Conservation (phyloP, 1,284 basidiomycete genomes). For the Ustilago vetiveriae region DNA sequence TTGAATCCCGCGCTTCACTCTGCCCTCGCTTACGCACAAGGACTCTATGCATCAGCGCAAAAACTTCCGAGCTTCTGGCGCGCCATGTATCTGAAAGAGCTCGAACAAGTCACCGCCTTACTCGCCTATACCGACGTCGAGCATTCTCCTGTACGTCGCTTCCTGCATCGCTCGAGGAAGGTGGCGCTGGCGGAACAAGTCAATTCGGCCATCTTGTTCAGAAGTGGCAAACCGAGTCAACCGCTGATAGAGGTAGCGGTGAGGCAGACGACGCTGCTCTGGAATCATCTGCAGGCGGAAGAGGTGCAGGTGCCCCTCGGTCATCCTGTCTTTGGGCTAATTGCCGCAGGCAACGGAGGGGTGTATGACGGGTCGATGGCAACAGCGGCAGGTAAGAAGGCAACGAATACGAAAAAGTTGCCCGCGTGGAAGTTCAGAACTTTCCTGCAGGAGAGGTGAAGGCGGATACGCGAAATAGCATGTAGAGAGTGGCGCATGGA, state of each 20-base stretch:
- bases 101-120: constrained; percentile 77
- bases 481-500: too few relatives aligned
- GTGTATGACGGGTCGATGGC: constrained; percentile 10
- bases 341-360: constrained; percentile 1
- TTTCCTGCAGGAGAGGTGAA: constrained; percentile 42
- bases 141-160: constrained; percentile 75
- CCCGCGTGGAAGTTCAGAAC: constrained; percentile 36
- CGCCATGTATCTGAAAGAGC: constrained; percentile 75
- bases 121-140: constrained; percentile 81
- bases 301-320: constrained; percentile 33
- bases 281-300: constrained; percentile 37
- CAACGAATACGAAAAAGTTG: constrained; percentile 18
- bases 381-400: constrained; percentile 24
- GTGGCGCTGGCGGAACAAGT: constrained; percentile 84
- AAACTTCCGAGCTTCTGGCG: constrained; percentile 52
- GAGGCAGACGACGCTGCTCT: constrained; percentile 57
- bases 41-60: constrained; percentile 51
- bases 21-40: constrained; percentile 54
- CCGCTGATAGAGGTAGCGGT: constrained; percentile 61
- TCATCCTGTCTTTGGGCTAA: constrained; percentile 39
- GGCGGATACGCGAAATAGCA: too few relatives aligned
- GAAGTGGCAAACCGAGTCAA: constrained; percentile 56
- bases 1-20: constrained; percentile 48
- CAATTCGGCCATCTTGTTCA: constrained; percentile 78
- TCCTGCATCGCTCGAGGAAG: constrained; percentile 77